Conservation (phyloP, 1,284 basidiomycete genomes). For the Moniliophthora roreri region DNA sequence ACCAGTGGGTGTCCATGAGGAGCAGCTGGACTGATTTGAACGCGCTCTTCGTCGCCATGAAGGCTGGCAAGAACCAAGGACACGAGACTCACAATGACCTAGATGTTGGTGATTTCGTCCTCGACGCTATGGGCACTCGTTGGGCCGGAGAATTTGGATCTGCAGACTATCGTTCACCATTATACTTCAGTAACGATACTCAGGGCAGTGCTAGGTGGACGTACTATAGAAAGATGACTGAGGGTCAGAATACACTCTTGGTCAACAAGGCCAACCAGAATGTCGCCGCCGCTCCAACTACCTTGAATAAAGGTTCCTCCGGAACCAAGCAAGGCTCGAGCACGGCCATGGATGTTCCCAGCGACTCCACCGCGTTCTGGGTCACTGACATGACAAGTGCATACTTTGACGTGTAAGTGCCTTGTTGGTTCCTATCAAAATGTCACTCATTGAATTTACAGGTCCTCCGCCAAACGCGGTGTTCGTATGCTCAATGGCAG, state of each 20-base stretch:
- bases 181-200: constrained; percentile 73
- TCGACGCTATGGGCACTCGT: constrained; percentile 92
- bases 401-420: constrained; percentile 75
- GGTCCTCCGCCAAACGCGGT: constrained; percentile 79
- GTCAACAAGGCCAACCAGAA: constrained; percentile 82
- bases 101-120: constrained; percentile 91
- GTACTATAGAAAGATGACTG: constrained; percentile 95
- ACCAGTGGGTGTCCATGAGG: constrained; percentile 91
- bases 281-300: constrained; percentile 68
- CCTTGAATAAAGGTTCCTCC: constrained; percentile 51
- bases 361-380: constrained; percentile 83
- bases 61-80: constrained; percentile 75
- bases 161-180: constrained; percentile 73
- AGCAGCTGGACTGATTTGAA: constrained; percentile 89
- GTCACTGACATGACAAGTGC: constrained; percentile 78
- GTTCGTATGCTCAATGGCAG: constrained; percentile 86
- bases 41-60: constrained; percentile 85
- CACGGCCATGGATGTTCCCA: constrained; percentile 62
- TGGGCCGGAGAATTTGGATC: constrained; percentile 97
- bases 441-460: constrained; percentile 19
- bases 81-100: constrained; percentile 95
- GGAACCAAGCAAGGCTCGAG: constrained; percentile 79
- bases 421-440: constrained; percentile 8
- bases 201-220: constrained; percentile 78
- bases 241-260: constrained; percentile 95